phyloP scores from a whole-genome alignment of 805 yeast species.

The Candida sanyiensis region DNA sequence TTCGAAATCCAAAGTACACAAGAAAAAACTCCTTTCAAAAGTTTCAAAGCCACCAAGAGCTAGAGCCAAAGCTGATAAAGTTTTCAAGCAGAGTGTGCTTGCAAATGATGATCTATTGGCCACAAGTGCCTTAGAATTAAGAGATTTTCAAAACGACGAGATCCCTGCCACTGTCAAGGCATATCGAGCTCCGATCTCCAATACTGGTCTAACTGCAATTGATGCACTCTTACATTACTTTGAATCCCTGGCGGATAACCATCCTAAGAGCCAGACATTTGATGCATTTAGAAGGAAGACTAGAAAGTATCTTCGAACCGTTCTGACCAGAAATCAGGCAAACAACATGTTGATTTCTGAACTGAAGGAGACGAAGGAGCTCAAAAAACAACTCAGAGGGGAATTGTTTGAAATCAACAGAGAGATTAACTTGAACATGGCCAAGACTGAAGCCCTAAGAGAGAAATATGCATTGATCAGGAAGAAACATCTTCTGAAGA shows the following conservation, averaged over 20 bases:
- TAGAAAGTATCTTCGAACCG: slow-evolving; percentile 26
- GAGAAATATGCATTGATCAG: slow-evolving; percentile 22
- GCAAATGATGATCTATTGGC: too few species aligned
- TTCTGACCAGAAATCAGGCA: slow-evolving; percentile 32
- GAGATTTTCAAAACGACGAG: slow-evolving; percentile 1
- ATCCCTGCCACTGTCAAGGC: slow-evolving; percentile 18
- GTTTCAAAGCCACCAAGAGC: too few species aligned
- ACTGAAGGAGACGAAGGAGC: slow-evolving; percentile 24
- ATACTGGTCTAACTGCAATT: slow-evolving; percentile 17
- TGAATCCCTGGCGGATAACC: slow-evolving; percentile 4
- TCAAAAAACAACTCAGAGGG: slow-evolving; percentile 27
- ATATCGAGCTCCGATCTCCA: slow-evolving; percentile 21
- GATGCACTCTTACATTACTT: slow-evolving; percentile 18
- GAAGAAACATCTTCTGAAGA: slow-evolving; percentile 16
- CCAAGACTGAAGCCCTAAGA: slow-evolving; percentile 22
- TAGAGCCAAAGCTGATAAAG: too few species aligned
- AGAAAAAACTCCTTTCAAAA: too few species aligned
- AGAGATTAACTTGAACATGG: slow-evolving; percentile 23
- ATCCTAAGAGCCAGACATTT: slow-evolving; percentile 5
- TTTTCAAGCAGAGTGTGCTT: too few species aligned
- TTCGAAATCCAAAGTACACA: too few species aligned
- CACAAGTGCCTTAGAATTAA: too few species aligned
- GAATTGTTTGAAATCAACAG: slow-evolving; percentile 27
- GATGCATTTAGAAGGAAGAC: slow-evolving; percentile 21
- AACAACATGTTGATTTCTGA: slow-evolving; percentile 30